phyloP scores from a whole-genome alignment of 208 protist species.

The Acanthamoeba sp. region DNA sequence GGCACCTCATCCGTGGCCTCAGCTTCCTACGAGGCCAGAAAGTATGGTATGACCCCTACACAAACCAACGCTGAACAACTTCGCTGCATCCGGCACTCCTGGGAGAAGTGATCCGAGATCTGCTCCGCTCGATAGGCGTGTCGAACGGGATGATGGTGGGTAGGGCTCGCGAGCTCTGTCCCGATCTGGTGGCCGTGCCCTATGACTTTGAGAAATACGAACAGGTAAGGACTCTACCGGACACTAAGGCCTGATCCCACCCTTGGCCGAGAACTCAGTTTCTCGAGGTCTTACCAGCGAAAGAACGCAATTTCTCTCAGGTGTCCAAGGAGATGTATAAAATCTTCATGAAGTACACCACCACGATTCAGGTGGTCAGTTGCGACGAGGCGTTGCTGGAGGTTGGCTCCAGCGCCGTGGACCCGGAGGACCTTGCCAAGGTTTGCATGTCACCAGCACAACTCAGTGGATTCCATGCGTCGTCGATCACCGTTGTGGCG shows the following conservation, averaged over 20 bases:
- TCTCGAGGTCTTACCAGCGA: too few relatives aligned
- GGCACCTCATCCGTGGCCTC: slow-evolving; percentile 78
- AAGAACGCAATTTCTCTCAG: too few relatives aligned
- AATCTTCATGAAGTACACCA: slow-evolving; percentile 74
- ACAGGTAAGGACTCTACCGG: neutral
- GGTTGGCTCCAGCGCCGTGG: slow-evolving; percentile 36
- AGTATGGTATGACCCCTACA: slow-evolving; percentile 55
- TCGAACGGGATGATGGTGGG: slow-evolving; percentile 82
- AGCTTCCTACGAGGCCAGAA: slow-evolving; percentile 80
- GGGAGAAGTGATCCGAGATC: too few relatives aligned
- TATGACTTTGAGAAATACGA: slow-evolving; percentile 86
- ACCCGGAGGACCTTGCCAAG: neutral
- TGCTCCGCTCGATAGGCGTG: slow-evolving; percentile 10
- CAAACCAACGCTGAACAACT: too few relatives aligned
- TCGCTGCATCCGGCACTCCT: too few relatives aligned
- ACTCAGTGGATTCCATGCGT: too few relatives aligned
- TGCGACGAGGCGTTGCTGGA: slow-evolving; percentile 85
- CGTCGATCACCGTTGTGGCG: too few relatives aligned
- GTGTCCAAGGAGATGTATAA: slow-evolving; percentile 79
- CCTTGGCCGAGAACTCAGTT: too few relatives aligned
- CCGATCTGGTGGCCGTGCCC: slow-evolving; percentile 79
- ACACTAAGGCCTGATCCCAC: too few relatives aligned
- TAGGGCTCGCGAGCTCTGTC: slow-evolving; percentile 74
- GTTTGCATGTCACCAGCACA: neutral
- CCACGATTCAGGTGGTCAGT: slow-evolving; percentile 76